phyloP scores from a whole-genome alignment of 306 rosid genomes.

The Castanea mollissima region DNA sequence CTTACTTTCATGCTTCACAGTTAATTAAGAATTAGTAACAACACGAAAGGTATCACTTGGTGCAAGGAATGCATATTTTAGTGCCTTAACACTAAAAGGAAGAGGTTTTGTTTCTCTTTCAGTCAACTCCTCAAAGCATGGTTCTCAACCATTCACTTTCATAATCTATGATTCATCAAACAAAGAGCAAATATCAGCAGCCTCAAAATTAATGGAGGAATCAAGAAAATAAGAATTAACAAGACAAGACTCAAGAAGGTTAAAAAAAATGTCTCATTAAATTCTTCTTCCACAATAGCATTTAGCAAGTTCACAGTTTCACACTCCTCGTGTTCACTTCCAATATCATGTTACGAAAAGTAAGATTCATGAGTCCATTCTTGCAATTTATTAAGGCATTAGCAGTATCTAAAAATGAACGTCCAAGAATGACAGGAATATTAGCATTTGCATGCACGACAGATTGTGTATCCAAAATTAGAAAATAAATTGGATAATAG shows the following conservation, averaged over 20 bases:
- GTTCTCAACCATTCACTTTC: too few species aligned
- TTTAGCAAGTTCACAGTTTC: too few species aligned
- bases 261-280: too few species aligned
- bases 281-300: too few species aligned
- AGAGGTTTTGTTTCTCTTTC: neutral
- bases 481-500: neutral
- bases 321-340: too few species aligned
- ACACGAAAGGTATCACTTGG: neutral
- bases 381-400: neutral
- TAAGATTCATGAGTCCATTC: neutral
- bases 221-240: too few species aligned
- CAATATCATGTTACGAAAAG: too few species aligned
- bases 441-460: neutral
- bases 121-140: too few species aligned
- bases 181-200: too few species aligned
- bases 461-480: neutral
- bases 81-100: neutral
- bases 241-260: too few species aligned
- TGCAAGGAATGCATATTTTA: neutral
- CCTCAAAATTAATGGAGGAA: too few species aligned
- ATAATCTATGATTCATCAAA: too few species aligned
- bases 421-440: neutral
- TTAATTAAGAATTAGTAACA: neutral
- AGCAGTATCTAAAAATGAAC: neutral
- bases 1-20: neutral